A percentile compares a stretch with the other conserved stretches of the same genome.
These are phyloP conservation scores for Coprinellus micaceus DNA, from an alignment of 768 basidiomycete genomes.

Conservation along the genomic window DNA sequence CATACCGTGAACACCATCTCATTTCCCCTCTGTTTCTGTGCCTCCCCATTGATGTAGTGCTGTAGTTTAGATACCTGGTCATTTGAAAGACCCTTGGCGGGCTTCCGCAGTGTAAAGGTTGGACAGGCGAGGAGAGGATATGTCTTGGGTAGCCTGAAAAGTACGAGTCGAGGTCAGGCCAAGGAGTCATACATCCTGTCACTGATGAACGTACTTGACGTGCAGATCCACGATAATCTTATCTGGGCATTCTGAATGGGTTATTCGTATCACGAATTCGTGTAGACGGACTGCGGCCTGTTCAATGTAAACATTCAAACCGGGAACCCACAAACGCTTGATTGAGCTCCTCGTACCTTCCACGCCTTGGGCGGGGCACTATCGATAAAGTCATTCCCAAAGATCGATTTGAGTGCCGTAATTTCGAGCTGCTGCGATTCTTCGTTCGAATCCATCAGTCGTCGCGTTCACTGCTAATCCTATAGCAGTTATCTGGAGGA, in stretches of 20 bases:
- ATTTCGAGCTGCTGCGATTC: conserved; percentile 69
- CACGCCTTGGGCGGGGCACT: conserved; percentile 75
- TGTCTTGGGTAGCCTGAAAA: conserved; percentile 69
- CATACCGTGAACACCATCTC: conserved; percentile 79
- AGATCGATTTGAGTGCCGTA: conserved; percentile 76
- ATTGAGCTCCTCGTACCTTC: conserved; percentile 73
- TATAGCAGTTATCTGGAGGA: not conserved
- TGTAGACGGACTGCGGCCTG: conserved; percentile 69
- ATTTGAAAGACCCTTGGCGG: conserved; percentile 53
- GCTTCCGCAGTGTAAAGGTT: conserved; percentile 64
- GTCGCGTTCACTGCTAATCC: conserved; percentile 18
- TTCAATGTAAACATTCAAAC: too few relatives aligned
- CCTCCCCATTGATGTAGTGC: conserved; percentile 61
- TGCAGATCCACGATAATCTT: conserved; percentile 66
- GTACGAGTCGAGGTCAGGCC: conserved; percentile 2
- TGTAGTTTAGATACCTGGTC: conserved; percentile 56
- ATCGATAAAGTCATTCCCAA: conserved; percentile 72
- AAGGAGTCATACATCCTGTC: not conserved
- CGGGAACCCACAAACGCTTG: too few relatives aligned
- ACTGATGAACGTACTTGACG: conserved; percentile 50
- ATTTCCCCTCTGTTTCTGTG: conserved; percentile 58
- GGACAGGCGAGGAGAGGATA: conserved; percentile 74
- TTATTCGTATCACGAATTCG: conserved; percentile 73
- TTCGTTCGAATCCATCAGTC: conserved; percentile 65
- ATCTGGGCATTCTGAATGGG: conserved; percentile 59